Conservation (phyloP, 2,329 filamentous ascomycete species). For the Helicocarpus griseus region DNA sequence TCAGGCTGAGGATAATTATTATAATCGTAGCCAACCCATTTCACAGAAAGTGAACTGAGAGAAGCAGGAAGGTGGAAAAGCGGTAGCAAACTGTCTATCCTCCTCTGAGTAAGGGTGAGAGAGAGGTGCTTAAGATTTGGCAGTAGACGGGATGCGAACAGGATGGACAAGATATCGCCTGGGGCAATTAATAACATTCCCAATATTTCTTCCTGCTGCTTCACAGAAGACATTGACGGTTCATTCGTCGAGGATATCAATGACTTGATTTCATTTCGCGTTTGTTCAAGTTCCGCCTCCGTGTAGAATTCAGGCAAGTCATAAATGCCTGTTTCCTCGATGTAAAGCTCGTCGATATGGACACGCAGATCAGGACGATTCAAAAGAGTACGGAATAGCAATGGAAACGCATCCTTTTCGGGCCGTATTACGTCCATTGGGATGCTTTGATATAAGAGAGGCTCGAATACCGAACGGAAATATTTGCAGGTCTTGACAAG, state of each 20-base stretch:
- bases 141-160: neutral
- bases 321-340: neutral
- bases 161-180: neutral
- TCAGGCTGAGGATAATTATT: neutral
- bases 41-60: neutral
- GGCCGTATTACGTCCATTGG: neutral
- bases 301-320: neutral
- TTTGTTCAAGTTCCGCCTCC: neutral
- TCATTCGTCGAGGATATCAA: neutral
- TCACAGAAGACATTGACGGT: neutral
- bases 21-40: neutral
- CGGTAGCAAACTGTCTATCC: neutral
- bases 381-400: neutral
- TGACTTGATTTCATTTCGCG: neutral
- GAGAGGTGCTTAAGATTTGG: neutral
- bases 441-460: neutral
- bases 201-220: neutral
- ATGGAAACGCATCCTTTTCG: neutral
- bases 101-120: neutral
- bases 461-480: neutral
- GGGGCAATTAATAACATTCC: too few relatives aligned
- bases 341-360: neutral
- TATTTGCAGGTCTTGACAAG: neutral
- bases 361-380: neutral
- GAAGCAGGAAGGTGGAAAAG: neutral